A percentile compares a stretch with the other conserved stretches of the same genome.
Evolutionary conservation across 2,329 filamentous ascomycete species (phyloP).

Genomic region (Penicillium brasilianum): DNA sequence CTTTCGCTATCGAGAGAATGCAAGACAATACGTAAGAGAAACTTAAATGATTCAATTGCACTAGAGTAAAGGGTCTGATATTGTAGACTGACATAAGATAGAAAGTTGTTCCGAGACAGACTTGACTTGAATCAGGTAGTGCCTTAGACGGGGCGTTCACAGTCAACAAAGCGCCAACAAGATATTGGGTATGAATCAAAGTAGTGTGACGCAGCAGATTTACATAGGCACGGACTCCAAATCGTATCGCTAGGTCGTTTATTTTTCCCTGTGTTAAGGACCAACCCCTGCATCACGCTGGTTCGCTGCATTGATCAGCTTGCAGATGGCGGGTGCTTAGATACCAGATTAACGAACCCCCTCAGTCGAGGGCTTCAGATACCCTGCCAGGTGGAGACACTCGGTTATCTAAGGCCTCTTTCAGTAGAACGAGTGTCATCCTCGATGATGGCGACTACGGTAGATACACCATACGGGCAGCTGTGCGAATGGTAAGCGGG

Average conservation of each 20-base stretch:
- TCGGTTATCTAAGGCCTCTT: conserved; percentile 2
- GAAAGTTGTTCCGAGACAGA: no score
- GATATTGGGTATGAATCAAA: not conserved
- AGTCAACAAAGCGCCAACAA: not conserved
- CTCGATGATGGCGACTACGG: not conserved
- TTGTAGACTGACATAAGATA: no score
- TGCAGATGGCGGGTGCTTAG: conserved; percentile 6
- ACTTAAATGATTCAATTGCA: no score
- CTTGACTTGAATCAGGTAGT: not conserved
- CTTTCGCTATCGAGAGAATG: no score
- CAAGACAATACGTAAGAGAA: no score
- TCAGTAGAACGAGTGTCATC: not conserved
- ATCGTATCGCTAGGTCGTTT: not conserved
- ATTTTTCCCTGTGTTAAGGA: no score
- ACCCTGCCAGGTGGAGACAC: not conserved
- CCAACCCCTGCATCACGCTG: conserved; percentile 1
- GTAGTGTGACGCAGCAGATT: not conserved
- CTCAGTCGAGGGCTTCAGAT: not conserved
- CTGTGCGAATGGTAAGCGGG: no score
- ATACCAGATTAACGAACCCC: not conserved
- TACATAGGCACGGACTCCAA: not conserved
- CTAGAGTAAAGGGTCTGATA: no score
- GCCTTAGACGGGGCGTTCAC: not conserved
- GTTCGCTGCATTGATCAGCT: conserved; percentile 1
- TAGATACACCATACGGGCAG: no score